Evolutionary conservation across 768 basidiomycete species (phyloP).

Genomic region (Auricularia auricula-judae): DNA sequence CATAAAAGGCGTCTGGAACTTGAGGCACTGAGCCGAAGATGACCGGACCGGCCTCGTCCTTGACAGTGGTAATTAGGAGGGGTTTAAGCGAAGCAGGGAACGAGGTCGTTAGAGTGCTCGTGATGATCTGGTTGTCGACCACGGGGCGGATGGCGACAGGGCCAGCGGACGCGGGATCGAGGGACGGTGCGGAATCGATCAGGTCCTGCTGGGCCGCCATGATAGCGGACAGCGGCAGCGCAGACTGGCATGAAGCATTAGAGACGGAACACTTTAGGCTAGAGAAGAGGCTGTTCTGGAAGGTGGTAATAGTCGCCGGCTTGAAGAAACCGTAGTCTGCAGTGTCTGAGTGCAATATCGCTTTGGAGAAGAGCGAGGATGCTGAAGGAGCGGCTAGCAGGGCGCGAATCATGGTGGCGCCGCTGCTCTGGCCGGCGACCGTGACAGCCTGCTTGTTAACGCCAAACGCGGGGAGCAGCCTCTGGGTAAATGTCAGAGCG

Average conservation of each 20-base stretch:
- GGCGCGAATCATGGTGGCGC: slow-evolving; percentile 67
- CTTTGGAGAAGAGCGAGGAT: slow-evolving; percentile 58
- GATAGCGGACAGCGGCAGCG: slow-evolving; percentile 39
- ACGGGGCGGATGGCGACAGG: slow-evolving; percentile 53
- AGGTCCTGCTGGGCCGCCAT: slow-evolving; percentile 42
- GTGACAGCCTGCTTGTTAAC: slow-evolving; percentile 51
- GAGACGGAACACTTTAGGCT: slow-evolving; percentile 35
- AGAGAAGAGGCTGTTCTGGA: slow-evolving; percentile 43
- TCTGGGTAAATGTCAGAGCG: slow-evolving; percentile 51
- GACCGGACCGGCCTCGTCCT: slow-evolving; percentile 59
- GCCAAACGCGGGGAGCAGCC: slow-evolving; percentile 50
- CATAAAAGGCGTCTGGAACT: not conserved
- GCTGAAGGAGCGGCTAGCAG: slow-evolving; percentile 66
- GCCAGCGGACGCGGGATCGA: slow-evolving; percentile 44
- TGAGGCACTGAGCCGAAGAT: slow-evolving; percentile 23
- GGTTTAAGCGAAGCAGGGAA: slow-evolving; percentile 51
- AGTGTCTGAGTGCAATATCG: slow-evolving; percentile 79
- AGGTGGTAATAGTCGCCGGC: slow-evolving; percentile 35
- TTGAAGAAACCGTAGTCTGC: slow-evolving; percentile 71
- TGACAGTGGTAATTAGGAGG: slow-evolving; percentile 58
- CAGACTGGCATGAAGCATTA: slow-evolving; percentile 38
- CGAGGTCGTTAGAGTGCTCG: slow-evolving; percentile 49
- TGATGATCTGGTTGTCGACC: slow-evolving; percentile 57
- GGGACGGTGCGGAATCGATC: slow-evolving; percentile 26
- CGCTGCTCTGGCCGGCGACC: slow-evolving; percentile 73